phyloP scores from a whole-genome alignment of 805 yeast species.

The Saturnispora mendoncae region DNA sequence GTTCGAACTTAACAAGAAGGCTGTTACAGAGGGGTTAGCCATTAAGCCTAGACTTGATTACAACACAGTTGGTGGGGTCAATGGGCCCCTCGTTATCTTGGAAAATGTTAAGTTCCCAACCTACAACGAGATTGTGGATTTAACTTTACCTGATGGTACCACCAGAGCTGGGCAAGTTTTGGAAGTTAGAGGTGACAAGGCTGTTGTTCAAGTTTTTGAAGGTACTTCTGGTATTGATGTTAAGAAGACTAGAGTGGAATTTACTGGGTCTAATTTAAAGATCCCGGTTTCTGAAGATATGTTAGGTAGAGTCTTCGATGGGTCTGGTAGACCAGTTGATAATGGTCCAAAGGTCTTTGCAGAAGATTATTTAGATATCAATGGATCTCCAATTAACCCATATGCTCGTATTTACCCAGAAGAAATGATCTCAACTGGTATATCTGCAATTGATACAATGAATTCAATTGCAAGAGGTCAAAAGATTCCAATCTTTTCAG shows the following conservation, averaged over 20 bases:
- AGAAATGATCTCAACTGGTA: conserved; percentile 99
- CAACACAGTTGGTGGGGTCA: conserved; percentile 96
- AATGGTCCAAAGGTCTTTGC: conserved; percentile 98
- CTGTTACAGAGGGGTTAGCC: conserved; percentile 85
- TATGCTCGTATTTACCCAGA: conserved; percentile 98
- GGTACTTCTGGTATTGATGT: conserved; percentile 99
- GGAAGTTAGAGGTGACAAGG: conserved; percentile 95
- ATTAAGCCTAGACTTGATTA: conserved; percentile 86
- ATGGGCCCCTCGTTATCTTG: conserved; percentile 92
- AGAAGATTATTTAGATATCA: conserved; percentile 95
- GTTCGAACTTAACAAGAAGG: conserved; percentile 76
- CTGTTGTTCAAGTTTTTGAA: conserved; percentile 97
- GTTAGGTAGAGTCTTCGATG: conserved; percentile 96
- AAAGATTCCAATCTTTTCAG: conserved; percentile 97
- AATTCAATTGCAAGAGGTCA: conserved; percentile 99
- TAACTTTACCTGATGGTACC: conserved; percentile 94
- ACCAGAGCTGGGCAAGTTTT: conserved; percentile 95
- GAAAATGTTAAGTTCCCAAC: conserved; percentile 84
- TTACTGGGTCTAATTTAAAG: conserved; percentile 89
- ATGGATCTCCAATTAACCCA: conserved; percentile 98
- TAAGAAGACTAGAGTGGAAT: conserved; percentile 93
- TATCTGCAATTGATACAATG: conserved; percentile 98
- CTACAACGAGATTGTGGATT: conserved; percentile 91
- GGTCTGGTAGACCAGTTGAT: conserved; percentile 97
- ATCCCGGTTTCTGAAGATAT: conserved; percentile 95